Evolutionary conservation across 2,329 filamentous ascomycete species (phyloP), one percentile per base, ranked within the genome.

Genomic region (Colletotrichum zoysiae): DNA sequence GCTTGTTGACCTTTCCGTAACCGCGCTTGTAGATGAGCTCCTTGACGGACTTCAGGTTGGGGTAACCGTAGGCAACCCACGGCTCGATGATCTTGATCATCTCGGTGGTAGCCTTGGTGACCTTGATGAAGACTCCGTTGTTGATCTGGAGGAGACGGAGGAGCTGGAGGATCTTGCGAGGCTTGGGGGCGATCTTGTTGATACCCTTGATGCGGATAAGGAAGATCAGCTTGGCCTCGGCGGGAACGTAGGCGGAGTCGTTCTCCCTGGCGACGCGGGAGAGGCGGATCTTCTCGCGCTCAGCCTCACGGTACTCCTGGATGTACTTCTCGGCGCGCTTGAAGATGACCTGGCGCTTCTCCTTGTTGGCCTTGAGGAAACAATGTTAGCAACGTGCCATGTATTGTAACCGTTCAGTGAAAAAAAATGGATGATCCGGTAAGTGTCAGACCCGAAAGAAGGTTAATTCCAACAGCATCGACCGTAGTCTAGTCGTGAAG

Each of bases 151-250:
- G 92, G 78, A 99, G 94, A 90, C 96, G 95, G 84, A 99, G 95
- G 74, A 99, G 94, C 89, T 99, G 96, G 80, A 99, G 92, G 83
- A 97, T 98, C 92, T 99, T 99, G 90, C 96, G 95, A 86, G 97
- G 97, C 93, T 99, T 98, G 80, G 96, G 96, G 84, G 97, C 92
- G 81, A 99, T 98, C 93, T 99, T 99, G 94, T 98, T 98, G 95
- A 99, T 98, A 97, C 95, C 96, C 94, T 99, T 99, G 91, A 99
- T 99, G 85, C 96, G 95, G 86, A 98, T 88, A 81, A 99, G 91
- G 85, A 99, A 99, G 88, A 95, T 95, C 82, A 99, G 89, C 88
- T 97, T 98, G 83, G 93, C 87, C 91, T 99, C 95, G 76, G 94
- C 95, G 76, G 94, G 92, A 79, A 99, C 93, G 87, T 97, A 96